Conservation (phyloP, 495 filamentous ascomycete genomes). For the Cryomyces minteri region DNA sequence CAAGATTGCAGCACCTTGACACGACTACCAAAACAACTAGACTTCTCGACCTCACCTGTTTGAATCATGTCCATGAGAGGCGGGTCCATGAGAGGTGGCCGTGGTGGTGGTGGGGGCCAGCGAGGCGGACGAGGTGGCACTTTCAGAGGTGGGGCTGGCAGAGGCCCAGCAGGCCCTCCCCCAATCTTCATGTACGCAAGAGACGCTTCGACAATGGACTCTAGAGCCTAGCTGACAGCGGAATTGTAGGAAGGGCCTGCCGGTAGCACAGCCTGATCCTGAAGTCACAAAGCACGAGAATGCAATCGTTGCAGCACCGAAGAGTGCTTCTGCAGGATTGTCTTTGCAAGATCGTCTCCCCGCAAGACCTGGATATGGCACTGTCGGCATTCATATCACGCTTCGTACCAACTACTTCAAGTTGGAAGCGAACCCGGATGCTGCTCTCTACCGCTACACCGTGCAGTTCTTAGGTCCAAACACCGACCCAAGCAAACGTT, state of each 20-base stretch:
- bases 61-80: too few species aligned
- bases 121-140: neutral
- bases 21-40: too few species aligned
- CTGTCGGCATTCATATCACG: slow-evolving; percentile 15
- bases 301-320: slow-evolving; percentile 1
- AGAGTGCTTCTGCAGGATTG: neutral
- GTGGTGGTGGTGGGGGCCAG: neutral
- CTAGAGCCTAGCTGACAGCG: neutral
- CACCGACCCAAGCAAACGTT: slow-evolving; percentile 4
- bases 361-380: slow-evolving; percentile 26
- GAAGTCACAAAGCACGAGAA: slow-evolving; percentile 8
- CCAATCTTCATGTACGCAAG: neutral
- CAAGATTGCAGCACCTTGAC: too few species aligned
- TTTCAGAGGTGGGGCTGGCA: neutral
- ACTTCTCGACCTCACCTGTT: too few species aligned
- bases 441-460: slow-evolving; percentile 12
- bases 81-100: neutral
- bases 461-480: slow-evolving; percentile 6
- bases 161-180: neutral
- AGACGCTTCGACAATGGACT: neutral
- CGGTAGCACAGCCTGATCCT: slow-evolving; percentile 4
- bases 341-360: slow-evolving; percentile 2
- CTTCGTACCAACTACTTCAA: slow-evolving; percentile 30
- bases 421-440: slow-evolving; percentile 6
- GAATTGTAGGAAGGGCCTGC: slow-evolving; percentile 4